Base-by-base conservation (phyloP, 257 asterid genomes). In the Nicotiana noctiflora region DNA sequence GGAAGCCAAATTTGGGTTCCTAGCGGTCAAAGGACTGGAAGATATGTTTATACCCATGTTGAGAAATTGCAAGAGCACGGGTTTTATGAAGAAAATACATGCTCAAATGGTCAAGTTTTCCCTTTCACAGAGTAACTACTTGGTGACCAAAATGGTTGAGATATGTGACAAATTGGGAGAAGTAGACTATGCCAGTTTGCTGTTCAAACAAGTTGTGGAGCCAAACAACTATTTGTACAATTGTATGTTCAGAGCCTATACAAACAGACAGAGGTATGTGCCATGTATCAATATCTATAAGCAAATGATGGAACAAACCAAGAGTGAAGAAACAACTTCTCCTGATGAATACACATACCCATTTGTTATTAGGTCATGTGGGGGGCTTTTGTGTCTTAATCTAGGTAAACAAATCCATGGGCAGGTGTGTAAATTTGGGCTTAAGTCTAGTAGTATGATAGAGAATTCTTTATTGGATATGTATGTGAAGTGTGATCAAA, bases 111-210 rank as follows among this genome's bases (percentile, higher is more conserved):
- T 89, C 83, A 90, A 90, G 67, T 83, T 89, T 15, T 90, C 94
- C 15, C 37, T 91, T 37, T 40, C 88, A 8, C 93, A 88, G 51
- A 91, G 97, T 92, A 94, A 86, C 83, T 89, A 91, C 85, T 85
- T 94, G 87, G 92, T 89, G n/a, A 91, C 97, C 4, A 92, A 84
- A 86, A 91, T 92, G 97, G 59, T 94, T 83, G 92, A 94, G 61
- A 85, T 89, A 55, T 94, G 98, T 79, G 93, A 88, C 79, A 87
- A 81, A 85, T 83, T 15, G 40, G 93, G 92, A 25, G 91, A 88
- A 44, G 88, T 86, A 23, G 82, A 86, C 27, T 89, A 91, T 74
- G 97, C 97, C 72, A 80, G 80, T 55, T 81, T 80, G 86, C 84
- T 94, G 10, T 94, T 94, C 76, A 82, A 63, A 57, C 89, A 84